These are phyloP conservation scores for Jaltomata sinuosa DNA, from an alignment of 257 asterid genomes.

Conservation along the genomic window DNA sequence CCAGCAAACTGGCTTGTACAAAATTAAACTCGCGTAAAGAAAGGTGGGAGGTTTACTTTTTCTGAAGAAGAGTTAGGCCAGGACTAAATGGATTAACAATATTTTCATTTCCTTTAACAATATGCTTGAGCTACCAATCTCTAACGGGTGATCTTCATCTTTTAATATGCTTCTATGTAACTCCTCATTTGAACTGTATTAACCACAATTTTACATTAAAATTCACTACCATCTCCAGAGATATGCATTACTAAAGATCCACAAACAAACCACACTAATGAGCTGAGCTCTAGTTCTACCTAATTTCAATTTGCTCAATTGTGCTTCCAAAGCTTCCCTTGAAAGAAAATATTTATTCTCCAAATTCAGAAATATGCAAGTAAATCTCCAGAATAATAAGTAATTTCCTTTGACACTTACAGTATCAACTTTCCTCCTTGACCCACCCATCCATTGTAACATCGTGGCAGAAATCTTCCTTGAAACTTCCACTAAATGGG, in stretches of 20 bases:
- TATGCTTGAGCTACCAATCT: background rate
- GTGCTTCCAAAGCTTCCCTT: background rate
- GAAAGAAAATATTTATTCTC: background rate
- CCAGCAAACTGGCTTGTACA: background rate
- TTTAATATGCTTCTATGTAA: background rate
- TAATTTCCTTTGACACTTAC: conserved; percentile 33
- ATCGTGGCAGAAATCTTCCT: conserved; percentile 20
- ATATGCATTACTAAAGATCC: background rate
- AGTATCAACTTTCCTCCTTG: conserved; percentile 67
- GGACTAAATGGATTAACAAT: background rate
- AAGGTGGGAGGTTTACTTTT: background rate
- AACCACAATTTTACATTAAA: background rate
- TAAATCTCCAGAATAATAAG: conserved; percentile 1
- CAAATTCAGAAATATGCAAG: background rate
- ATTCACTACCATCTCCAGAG: background rate
- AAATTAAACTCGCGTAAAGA: background rate
- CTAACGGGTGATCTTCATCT: background rate
- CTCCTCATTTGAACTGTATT: background rate
- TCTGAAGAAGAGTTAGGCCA: background rate
- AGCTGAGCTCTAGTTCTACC: background rate
- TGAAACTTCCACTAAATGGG: conserved; percentile 2
- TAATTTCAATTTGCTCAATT: background rate
- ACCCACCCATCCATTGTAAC: conserved; percentile 99
- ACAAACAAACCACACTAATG: background rate
- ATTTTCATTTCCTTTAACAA: background rate